phyloP scores from a whole-genome alignment of 179 eudicot genomes.

The Pouteria campechiana region DNA sequence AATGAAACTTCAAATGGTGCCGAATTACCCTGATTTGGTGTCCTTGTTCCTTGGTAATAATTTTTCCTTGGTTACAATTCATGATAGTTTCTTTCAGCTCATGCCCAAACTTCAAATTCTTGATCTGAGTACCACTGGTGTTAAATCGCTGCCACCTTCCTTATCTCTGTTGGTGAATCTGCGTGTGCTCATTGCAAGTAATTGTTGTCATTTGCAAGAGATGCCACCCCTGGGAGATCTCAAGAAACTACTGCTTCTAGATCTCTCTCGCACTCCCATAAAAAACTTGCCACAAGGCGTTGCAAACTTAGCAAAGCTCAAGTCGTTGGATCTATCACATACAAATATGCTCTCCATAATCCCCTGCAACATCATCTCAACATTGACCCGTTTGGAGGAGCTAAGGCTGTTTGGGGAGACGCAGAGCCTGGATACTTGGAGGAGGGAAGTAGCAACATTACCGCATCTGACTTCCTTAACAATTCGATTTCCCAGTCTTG shows the following conservation, averaged over 20 bases:
- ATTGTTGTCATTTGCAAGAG: background rate
- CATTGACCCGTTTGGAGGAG: conserved; percentile 2
- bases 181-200: background rate
- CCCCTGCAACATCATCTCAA: background rate
- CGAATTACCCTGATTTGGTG: background rate
- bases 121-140: background rate
- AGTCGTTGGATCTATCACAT: background rate
- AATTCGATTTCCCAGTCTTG: conserved; percentile 7
- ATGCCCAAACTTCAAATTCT: background rate
- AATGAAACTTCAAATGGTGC: too few relatives aligned
- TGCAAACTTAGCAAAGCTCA: conserved; percentile 2
- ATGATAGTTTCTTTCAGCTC: background rate
- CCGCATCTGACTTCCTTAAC: conserved; percentile 1
- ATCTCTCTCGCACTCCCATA: background rate
- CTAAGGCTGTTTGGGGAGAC: too few relatives aligned
- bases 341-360: background rate
- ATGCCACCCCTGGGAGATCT: conserved; percentile 4
- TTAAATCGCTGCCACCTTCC: background rate
- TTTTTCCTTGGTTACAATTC: background rate
- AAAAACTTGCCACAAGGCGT: background rate
- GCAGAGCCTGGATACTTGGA: too few relatives aligned
- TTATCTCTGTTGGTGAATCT: background rate
- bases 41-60: conserved; percentile 1
- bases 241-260: background rate
- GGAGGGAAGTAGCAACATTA: too few relatives aligned